These are phyloP conservation scores for Metschnikowia henanensis DNA, from an alignment of 805 yeast species.

Conservation along the genomic window DNA sequence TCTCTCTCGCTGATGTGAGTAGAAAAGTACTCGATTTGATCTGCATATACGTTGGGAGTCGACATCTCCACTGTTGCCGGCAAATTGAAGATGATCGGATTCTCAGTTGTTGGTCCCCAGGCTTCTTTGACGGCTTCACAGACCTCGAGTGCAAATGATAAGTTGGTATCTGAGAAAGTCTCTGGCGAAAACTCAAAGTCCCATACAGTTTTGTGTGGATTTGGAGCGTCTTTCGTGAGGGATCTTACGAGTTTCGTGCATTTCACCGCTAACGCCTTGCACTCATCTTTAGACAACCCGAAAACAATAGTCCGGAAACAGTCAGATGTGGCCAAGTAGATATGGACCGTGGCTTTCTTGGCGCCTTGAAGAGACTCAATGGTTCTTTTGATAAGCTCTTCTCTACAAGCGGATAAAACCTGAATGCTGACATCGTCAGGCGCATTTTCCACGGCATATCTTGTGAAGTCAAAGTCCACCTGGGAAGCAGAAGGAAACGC, in stretches of 20 bases:
- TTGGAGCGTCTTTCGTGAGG: constrained; percentile 69
- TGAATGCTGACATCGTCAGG: constrained; percentile 79
- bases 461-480: constrained; percentile 77
- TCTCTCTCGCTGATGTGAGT: constrained; percentile 64
- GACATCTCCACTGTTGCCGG: constrained; percentile 87
- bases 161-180: constrained; percentile 69
- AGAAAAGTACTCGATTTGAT: constrained; percentile 75
- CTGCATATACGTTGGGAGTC: constrained; percentile 81
- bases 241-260: constrained; percentile 61
- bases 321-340: constrained; percentile 74
- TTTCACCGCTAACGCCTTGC: constrained; percentile 59
- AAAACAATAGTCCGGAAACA: constrained; percentile 74
- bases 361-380: constrained; percentile 75
- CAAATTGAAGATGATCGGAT: constrained; percentile 74
- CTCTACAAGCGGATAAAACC: constrained; percentile 75
- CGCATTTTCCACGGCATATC: constrained; percentile 68
- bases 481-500: constrained; percentile 82
- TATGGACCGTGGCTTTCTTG: constrained; percentile 71
- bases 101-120: constrained; percentile 66
- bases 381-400: constrained; percentile 67
- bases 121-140: constrained; percentile 79
- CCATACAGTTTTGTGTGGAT: constrained; percentile 59
- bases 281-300: constrained; percentile 58
- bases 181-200: constrained; percentile 80
- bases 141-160: constrained; percentile 60